A percentile compares a stretch with the other conserved stretches of the same genome.
Evolutionary conservation across 495 filamentous ascomycete genomes (phyloP).

Genomic region (Ramalina peruviana): DNA sequence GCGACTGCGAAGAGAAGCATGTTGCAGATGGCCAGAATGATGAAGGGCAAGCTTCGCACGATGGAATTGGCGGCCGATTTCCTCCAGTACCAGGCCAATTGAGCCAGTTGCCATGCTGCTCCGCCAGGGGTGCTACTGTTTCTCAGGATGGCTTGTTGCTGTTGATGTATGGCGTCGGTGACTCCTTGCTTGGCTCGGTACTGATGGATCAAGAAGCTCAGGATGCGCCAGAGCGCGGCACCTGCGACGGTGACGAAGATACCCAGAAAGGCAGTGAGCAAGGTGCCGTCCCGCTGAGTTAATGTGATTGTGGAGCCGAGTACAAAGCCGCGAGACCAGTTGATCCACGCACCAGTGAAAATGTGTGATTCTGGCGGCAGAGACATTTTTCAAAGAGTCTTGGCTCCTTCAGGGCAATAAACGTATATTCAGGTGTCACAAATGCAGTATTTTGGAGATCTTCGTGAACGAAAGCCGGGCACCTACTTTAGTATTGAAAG

Average conservation of each 20-base stretch:
- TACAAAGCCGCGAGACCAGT: conserved; percentile 25
- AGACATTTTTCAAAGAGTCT: conserved; percentile 4
- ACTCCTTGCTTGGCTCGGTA: conserved; percentile 6
- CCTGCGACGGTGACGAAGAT: conserved; percentile 26
- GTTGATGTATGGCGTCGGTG: conserved; percentile 19
- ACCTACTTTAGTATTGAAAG: too few relatives aligned
- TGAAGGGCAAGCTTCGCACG: conserved; percentile 17
- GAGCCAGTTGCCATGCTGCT: conserved; percentile 17
- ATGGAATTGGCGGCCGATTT: conserved; percentile 13
- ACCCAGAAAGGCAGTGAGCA: conserved; percentile 29
- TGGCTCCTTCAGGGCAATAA: too few relatives aligned
- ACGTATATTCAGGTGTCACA: too few relatives aligned
- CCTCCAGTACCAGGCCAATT: conserved; percentile 21
- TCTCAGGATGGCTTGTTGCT: conserved; percentile 25
- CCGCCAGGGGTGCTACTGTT: conserved; percentile 18
- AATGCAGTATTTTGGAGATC: too few relatives aligned
- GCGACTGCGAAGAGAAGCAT: conserved; percentile 21
- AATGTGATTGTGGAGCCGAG: conserved; percentile 30
- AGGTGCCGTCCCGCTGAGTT: conserved; percentile 17
- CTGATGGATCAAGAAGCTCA: conserved; percentile 27
- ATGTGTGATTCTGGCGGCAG: conserved; percentile 8
- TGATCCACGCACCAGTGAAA: conserved; percentile 29
- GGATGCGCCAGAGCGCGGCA: conserved; percentile 25
- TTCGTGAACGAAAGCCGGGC: too few relatives aligned
- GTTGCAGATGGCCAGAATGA: conserved; percentile 20